These are phyloP conservation scores for Scedosporium boydii DNA, from an alignment of 2,329 filamentous ascomycete species.

Conservation along the genomic window DNA sequence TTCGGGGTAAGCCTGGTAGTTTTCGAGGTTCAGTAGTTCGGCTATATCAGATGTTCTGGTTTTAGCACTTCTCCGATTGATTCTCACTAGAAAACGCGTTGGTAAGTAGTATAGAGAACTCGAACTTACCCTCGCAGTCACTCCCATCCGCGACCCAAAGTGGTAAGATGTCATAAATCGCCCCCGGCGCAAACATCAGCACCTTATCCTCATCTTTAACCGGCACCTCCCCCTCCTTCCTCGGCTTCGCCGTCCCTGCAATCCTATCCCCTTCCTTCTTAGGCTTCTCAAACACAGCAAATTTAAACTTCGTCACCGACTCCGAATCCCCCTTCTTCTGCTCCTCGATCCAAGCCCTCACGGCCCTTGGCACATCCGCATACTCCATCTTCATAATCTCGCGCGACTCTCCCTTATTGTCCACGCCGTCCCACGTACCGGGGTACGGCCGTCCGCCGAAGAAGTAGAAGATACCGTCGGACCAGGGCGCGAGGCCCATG, in stretches of 20 bases:
- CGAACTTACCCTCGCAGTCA: slow-evolving; percentile 24
- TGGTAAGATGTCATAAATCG: slow-evolving; percentile 31
- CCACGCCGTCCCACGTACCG: slow-evolving; percentile 31
- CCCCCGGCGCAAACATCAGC: slow-evolving; percentile 33
- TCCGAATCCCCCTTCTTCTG: slow-evolving; percentile 18
- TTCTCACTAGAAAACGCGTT: background rate
- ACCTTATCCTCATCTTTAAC: slow-evolving; percentile 16
- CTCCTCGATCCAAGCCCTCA: slow-evolving; percentile 31
- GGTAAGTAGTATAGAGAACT: background rate
- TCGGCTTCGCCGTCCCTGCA: slow-evolving; percentile 17
- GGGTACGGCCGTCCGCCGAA: slow-evolving; percentile 19
- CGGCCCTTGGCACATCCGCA: slow-evolving; percentile 20
- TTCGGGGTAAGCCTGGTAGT: slow-evolving; percentile 16
- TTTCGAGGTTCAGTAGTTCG: slow-evolving; percentile 16
- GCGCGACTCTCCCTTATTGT: slow-evolving; percentile 26
- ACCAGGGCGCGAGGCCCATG: slow-evolving; percentile 16
- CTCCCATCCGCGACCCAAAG: slow-evolving; percentile 28
- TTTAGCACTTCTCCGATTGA: background rate
- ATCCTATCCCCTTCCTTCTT: slow-evolving; percentile 24
- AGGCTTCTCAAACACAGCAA: slow-evolving; percentile 23
- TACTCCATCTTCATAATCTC: slow-evolving; percentile 29
- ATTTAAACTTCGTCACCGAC: slow-evolving; percentile 19
- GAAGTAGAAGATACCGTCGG: slow-evolving; percentile 16
- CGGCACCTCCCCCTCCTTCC: slow-evolving; percentile 10
- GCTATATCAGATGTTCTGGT: background rate